These are phyloP conservation scores for Trichoderma asperellum DNA, from an alignment of 2,329 filamentous ascomycete species.

Conservation along the genomic window DNA sequence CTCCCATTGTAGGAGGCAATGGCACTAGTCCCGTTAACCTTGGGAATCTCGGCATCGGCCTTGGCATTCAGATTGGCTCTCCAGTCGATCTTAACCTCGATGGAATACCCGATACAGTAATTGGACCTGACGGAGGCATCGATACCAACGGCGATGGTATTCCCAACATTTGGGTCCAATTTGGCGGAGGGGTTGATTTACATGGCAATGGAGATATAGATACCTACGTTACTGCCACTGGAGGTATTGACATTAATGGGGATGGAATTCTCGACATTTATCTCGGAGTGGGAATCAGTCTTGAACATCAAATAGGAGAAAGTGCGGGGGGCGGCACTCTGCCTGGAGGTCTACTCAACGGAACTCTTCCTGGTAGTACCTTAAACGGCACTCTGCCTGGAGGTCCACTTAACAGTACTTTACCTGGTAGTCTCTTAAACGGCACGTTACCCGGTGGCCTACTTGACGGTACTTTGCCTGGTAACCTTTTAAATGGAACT, in stretches of 20 bases:
- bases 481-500: no score
- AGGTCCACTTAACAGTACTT: no score
- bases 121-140: background rate
- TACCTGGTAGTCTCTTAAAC: no score
- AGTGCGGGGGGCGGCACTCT: background rate
- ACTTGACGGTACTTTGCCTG: background rate
- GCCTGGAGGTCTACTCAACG: background rate
- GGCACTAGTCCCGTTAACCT: background rate
- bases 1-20: background rate
- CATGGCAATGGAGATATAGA: background rate
- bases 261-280: conserved; percentile 23
- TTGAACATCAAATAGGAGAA: background rate
- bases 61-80: background rate
- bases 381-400: no score
- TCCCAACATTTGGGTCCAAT: background rate
- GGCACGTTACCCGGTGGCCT: background rate
- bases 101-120: background rate
- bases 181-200: background rate
- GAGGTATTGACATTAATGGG: background rate
- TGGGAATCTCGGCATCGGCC: background rate
- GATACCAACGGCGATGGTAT: background rate
- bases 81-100: background rate
- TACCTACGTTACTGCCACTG: background rate
- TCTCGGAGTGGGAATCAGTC: background rate
- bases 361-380: background rate